A percentile compares a stretch with the other conserved stretches of the same genome.
These are phyloP conservation scores for Asterella californica DNA, from an alignment of 225 moss, liverwort and hornwort species.

Conservation along the genomic window DNA sequence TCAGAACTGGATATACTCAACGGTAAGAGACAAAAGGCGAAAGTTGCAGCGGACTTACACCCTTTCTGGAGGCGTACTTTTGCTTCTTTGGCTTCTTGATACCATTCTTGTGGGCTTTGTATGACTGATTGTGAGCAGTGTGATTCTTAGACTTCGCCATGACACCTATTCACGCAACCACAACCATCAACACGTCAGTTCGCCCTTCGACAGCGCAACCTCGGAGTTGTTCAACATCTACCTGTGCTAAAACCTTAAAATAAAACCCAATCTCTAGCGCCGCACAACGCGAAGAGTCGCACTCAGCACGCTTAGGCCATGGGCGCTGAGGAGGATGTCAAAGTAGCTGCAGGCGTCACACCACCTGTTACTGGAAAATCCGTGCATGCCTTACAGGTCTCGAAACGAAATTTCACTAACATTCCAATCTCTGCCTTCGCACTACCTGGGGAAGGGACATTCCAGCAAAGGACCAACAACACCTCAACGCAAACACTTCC, in stretches of 20 bases:
- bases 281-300: background rate
- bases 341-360: no score
- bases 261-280: background rate
- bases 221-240: background rate
- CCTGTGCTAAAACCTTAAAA: background rate
- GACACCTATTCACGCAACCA: slow-evolving; percentile 27
- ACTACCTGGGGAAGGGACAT: no score
- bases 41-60: slow-evolving; percentile 39
- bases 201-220: background rate
- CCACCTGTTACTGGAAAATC: no score
- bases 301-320: background rate
- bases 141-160: slow-evolving; percentile 97
- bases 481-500: no score
- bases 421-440: no score
- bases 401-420: no score
- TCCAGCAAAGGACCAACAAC: no score
- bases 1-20: no score
- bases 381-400: no score
- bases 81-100: slow-evolving; percentile 96
- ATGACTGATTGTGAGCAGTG: slow-evolving; percentile 93
- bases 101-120: slow-evolving; percentile 91
- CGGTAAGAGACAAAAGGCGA: no score
- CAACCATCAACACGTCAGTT: no score
- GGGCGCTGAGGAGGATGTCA: no score
- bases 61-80: slow-evolving; percentile 83